Percentiles rank a stretch among this genome's conserved stretches.
These are phyloP conservation scores for Fulvia fulva DNA, from an alignment of 2,329 filamentous ascomycete species.

Conservation along the genomic window DNA sequence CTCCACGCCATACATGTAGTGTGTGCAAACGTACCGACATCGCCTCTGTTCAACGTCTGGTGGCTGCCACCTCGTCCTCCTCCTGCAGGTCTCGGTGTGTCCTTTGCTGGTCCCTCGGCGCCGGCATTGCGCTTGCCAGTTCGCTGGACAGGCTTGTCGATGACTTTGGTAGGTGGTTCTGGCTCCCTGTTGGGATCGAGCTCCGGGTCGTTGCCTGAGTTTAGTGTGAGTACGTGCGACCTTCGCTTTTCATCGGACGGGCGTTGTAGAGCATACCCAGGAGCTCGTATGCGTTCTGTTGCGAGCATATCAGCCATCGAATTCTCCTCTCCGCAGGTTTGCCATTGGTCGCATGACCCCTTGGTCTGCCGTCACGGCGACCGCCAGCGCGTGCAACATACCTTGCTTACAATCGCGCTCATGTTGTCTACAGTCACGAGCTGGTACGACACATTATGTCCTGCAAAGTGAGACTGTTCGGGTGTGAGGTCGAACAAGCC, in stretches of 20 bases:
- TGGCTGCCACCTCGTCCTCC: slow-evolving; percentile 51
- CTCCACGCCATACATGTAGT: not conserved
- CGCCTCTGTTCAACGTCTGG: slow-evolving; percentile 67
- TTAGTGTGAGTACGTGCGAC: slow-evolving; percentile 20
- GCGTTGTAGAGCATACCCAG: slow-evolving; percentile 65
- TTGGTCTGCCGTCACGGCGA: not conserved
- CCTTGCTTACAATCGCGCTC: slow-evolving; percentile 26
- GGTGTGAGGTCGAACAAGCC: not conserved
- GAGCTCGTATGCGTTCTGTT: slow-evolving; percentile 93
- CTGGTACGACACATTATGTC: slow-evolving; percentile 23
- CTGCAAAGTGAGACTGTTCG: not conserved
- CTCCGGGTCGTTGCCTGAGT: slow-evolving; percentile 62
- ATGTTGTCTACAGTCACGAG: slow-evolving; percentile 21
- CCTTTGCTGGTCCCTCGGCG: slow-evolving; percentile 58
- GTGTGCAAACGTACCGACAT: slow-evolving; percentile 66
- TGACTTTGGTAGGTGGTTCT: slow-evolving; percentile 77
- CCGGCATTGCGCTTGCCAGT: slow-evolving; percentile 83
- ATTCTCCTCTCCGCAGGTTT: slow-evolving; percentile 6
- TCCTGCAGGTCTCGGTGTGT: slow-evolving; percentile 36
- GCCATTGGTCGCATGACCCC: slow-evolving; percentile 9
- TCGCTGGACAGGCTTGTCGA: slow-evolving; percentile 76
- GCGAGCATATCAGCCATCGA: slow-evolving; percentile 19
- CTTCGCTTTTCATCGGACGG: slow-evolving; percentile 8
- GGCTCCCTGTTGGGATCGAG: slow-evolving; percentile 70
- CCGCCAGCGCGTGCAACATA: slow-evolving; percentile 11